phyloP scores from a whole-genome alignment of 331 rosid genomes.

The Pyracantha coccinea region DNA sequence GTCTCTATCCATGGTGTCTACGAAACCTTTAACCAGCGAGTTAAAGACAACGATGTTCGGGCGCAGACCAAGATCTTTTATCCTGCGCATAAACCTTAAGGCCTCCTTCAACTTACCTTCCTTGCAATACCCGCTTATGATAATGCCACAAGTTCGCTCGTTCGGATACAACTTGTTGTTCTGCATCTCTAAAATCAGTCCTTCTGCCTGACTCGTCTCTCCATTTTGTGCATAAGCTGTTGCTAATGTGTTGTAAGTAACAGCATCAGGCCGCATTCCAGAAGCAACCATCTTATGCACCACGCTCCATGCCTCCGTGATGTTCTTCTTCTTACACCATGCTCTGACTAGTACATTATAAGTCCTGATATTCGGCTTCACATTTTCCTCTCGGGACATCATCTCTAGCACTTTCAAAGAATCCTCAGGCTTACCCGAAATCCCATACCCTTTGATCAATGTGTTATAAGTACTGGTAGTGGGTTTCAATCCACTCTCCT shows the following conservation, averaged over 20 bases:
- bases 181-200: slow-evolving; percentile 54
- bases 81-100: slow-evolving; percentile 39
- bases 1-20: slow-evolving; percentile 54
- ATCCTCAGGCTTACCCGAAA: slow-evolving; percentile 57
- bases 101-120: slow-evolving; percentile 61
- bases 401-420: slow-evolving; percentile 45
- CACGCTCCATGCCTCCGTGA: slow-evolving; percentile 54
- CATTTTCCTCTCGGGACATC: slow-evolving; percentile 40
- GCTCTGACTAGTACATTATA: slow-evolving; percentile 61
- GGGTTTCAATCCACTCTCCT: slow-evolving; percentile 48
- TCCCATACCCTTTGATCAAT: slow-evolving; percentile 70
- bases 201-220: slow-evolving; percentile 48
- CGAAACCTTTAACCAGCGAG: slow-evolving; percentile 57
- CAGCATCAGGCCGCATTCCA: slow-evolving; percentile 53
- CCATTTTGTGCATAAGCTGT: slow-evolving; percentile 57
- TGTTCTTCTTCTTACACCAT: slow-evolving; percentile 40
- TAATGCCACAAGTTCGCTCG: slow-evolving; percentile 45
- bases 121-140: slow-evolving; percentile 57
- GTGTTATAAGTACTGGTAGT: slow-evolving; percentile 50
- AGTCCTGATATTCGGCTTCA: slow-evolving; percentile 64
- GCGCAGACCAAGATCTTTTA: slow-evolving; percentile 47
- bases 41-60: slow-evolving; percentile 49
- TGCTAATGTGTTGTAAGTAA: slow-evolving; percentile 61
- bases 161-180: slow-evolving; percentile 43
- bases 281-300: slow-evolving; percentile 39